phyloP scores from a whole-genome alignment of 73 alveolate genomes.

The Paramecium sexaurelia region DNA sequence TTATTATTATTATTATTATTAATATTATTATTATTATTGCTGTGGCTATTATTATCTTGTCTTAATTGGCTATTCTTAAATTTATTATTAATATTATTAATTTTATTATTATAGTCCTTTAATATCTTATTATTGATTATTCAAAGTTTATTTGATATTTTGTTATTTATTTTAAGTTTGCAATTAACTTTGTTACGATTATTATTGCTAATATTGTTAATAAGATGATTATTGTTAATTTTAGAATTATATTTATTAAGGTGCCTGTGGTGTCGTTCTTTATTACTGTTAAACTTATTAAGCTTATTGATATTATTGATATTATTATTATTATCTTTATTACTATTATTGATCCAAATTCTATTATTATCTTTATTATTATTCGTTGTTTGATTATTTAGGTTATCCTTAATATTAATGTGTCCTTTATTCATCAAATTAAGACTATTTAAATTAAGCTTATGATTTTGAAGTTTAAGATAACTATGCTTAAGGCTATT shows the following conservation, averaged over 20 bases:
- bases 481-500: neutral
- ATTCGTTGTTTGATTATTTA: neutral
- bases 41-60: neutral
- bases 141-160: neutral
- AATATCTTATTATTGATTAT: neutral
- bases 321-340: neutral
- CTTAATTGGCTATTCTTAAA: neutral
- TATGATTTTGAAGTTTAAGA: neutral
- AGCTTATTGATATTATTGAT: neutral
- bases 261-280: neutral
- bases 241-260: neutral
- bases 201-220: neutral
- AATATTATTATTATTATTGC: neutral
- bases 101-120: neutral
- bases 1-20: neutral
- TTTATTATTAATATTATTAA: neutral
- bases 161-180: neutral
- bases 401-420: neutral
- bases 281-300: neutral
- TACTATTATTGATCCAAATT: neutral
- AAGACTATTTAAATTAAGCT: neutral
- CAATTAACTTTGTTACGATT: neutral
- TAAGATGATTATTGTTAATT: neutral
- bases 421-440: neutral
- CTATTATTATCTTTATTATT: neutral